phyloP scores from a whole-genome alignment of 176 grass and related monocot genomes.

The Zoysia pacifica region DNA sequence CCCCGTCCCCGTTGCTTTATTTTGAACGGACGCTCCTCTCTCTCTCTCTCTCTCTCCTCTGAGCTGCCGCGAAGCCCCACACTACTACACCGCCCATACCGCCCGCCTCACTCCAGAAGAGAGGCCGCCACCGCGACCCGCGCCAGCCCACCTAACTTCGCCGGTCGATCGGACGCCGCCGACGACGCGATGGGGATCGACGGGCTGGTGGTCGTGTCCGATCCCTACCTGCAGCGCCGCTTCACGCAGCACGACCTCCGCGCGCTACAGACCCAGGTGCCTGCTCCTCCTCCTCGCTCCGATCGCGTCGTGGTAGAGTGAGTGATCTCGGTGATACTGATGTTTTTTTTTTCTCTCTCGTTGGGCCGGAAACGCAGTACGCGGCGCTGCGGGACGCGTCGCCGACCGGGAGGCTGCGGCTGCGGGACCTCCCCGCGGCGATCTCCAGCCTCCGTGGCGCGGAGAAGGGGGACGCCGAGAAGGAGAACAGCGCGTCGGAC shows the following conservation, averaged over 20 bases:
- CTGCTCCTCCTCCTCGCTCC: background rate
- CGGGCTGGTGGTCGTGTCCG: conserved; percentile 62
- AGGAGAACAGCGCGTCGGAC: conserved; percentile 45
- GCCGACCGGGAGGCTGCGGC: conserved; percentile 47
- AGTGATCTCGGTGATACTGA: background rate
- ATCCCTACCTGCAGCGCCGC: conserved; percentile 78
- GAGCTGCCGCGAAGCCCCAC: conserved; percentile 31
- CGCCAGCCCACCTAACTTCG: conserved; percentile 19
- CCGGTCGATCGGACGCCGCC: background rate
- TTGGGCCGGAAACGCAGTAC: conserved; percentile 35
- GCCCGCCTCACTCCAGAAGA: background rate
- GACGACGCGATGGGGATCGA: conserved; percentile 46
- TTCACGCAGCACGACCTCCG: conserved; percentile 89
- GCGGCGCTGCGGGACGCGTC: conserved; percentile 49
- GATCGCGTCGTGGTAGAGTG: background rate
- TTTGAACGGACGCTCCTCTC: conserved; percentile 33
- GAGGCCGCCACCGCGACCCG: conserved; percentile 8
- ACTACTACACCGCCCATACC: background rate
- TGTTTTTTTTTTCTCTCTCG: background rate
- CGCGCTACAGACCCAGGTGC: conserved; percentile 60
- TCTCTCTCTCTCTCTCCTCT: conserved; percentile 25
- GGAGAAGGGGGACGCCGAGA: conserved; percentile 35
- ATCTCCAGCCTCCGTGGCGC: conserved; percentile 49
- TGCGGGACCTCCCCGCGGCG: conserved; percentile 62
- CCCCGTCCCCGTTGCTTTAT: background rate